phyloP scores from a whole-genome alignment of 345 rosid species.

The Eucalyptus shirleyi region DNA sequence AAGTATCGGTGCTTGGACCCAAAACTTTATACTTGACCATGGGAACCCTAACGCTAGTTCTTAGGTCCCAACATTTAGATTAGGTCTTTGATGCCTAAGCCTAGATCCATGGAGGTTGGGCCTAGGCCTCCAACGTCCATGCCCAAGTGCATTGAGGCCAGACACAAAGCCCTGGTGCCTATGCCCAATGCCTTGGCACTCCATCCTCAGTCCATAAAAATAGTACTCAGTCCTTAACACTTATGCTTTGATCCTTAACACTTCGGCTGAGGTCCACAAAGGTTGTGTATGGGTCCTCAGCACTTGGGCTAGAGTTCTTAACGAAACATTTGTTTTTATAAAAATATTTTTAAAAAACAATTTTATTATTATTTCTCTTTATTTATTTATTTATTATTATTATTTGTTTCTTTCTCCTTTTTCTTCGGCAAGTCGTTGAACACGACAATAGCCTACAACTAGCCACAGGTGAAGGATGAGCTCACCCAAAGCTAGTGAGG shows the following conservation, averaged over 20 bases:
- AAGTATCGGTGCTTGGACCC: fast-evolving
- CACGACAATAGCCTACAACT: background rate
- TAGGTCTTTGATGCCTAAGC: too few species aligned
- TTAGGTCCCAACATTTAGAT: too few species aligned
- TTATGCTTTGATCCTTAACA: too few species aligned
- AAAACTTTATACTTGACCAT: too few species aligned
- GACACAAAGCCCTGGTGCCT: fast-evolving
- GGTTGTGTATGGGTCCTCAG: too few species aligned
- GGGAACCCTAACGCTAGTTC: fast-evolving
- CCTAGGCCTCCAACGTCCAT: fast-evolving
- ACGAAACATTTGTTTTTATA: too few species aligned
- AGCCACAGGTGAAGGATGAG: background rate
- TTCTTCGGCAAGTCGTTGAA: fast-evolving
- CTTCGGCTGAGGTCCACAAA: too few species aligned
- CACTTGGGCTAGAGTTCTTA: too few species aligned
- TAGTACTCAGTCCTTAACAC: fast-evolving
- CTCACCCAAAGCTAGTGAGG: background rate
- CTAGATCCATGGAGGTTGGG: too few species aligned
- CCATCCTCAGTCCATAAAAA: fast-evolving
- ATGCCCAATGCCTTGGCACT: fast-evolving
- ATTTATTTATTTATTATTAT: too few species aligned
- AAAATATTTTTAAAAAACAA: fast-evolving
- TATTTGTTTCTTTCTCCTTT: too few species aligned
- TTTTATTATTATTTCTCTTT: fast-evolving
- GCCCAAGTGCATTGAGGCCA: too few species aligned